phyloP scores from a whole-genome alignment of 257 asterid genomes.

The Lycium ferocissimum region DNA sequence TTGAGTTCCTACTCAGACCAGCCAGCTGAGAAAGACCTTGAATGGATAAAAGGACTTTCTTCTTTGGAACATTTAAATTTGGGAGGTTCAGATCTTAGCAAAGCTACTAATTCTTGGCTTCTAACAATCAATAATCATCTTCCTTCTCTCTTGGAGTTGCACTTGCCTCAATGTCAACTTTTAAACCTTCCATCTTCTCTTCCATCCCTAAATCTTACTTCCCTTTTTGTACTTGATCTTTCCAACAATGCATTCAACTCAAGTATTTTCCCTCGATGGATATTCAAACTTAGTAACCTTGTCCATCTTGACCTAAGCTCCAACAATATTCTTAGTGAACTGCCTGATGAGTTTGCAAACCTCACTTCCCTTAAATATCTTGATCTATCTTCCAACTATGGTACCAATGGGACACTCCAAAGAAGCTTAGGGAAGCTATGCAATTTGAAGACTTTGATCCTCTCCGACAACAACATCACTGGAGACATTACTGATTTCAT shows the following conservation, averaged over 20 bases:
- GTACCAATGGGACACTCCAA: constrained; percentile 31
- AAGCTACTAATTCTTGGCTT: constrained; percentile 42
- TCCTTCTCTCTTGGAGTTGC: constrained; percentile 45
- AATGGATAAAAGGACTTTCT: constrained; percentile 41
- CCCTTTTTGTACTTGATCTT: constrained; percentile 45
- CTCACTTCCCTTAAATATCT: constrained; percentile 38
- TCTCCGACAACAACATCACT: constrained; percentile 25
- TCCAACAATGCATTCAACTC: constrained; percentile 42
- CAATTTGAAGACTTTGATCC: constrained; percentile 34
- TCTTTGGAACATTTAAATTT: constrained; percentile 41
- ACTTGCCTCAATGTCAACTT: constrained; percentile 43
- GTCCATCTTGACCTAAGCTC: constrained; percentile 32
- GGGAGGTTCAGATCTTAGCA: constrained; percentile 37
- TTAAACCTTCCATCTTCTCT: constrained; percentile 39
- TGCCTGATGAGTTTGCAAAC: constrained; percentile 31
- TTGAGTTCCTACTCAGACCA: constrained; percentile 29
- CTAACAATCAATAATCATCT: constrained; percentile 32
- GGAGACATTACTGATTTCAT: constrained; percentile 32
- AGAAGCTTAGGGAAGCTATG: constrained; percentile 36
- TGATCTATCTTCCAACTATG: constrained; percentile 37
- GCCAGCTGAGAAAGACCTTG: constrained; percentile 34
- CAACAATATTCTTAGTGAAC: constrained; percentile 30
- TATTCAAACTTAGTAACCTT: constrained; percentile 39
- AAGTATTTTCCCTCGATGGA: constrained; percentile 39
- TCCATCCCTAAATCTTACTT: constrained; percentile 40